Base-by-base conservation (phyloP, 495 filamentous ascomycete genomes). In the Penicillium macrosclerotiorum region DNA sequence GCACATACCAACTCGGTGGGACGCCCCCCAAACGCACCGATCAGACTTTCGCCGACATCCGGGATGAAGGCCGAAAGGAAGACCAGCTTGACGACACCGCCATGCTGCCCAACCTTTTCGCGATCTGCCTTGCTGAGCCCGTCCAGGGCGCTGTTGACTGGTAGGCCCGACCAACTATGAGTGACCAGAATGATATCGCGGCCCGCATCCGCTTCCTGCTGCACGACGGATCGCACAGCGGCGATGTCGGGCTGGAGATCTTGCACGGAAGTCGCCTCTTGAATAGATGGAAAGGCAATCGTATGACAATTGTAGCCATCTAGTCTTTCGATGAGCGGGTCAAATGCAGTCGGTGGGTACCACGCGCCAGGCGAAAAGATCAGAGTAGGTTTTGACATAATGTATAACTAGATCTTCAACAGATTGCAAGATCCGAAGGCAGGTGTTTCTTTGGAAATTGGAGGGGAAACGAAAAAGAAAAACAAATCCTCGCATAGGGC, bases 91-190 rank as follows among this genome's bases (percentile, higher is more conserved):
- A 69, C 42, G 5, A 81, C 68, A 1, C 76, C 77, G 5, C 74
- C 73, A 5, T 47, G 24, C 23, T 70, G 53, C 9, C 65, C 68
- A 0, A 54, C 49, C 6, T 42, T 41, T 33, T 51, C 43, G 1
- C 75, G 60, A 5, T 69, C 57, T 1, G 23, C 26, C 43, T 71
- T 73, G 41, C 64, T 70, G n/a, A 74, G 52, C 0, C 67, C 74
- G 24, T 71, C 67, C 27, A 79, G 52, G 3, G 75, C 74, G 39
- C 71, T 75, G 52, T 59, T 68, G 6, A 71, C 74, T 0, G 77
- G 72, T 8, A 75, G 44, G 4, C 77, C 78, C 22, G 76, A 65
- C 63, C 77, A 81, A 27, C 73, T 75, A 52, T 73, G 69, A 23
- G 59, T 52, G 19, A 73, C 38, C 18, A 73, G 32, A 8, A 72